Conservation (phyloP, 352 stramenopile species). For the Pythium chondricola region DNA sequence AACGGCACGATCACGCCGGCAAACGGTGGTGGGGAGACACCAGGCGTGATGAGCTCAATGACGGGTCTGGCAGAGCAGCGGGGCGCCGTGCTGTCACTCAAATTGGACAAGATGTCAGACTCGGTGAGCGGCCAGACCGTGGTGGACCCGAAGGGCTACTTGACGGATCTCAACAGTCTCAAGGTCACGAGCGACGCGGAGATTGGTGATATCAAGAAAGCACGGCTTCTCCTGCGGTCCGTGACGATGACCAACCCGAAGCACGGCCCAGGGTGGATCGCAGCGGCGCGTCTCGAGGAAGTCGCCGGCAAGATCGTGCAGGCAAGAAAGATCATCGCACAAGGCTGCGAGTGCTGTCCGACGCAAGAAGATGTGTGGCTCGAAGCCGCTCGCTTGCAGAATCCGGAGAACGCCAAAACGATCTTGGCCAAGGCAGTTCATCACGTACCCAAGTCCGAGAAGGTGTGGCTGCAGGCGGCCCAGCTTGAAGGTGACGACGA, state of each 20-base stretch:
- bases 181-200: slow-evolving; percentile 92
- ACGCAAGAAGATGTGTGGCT: slow-evolving; percentile 98
- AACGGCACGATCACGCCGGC: slow-evolving; percentile 54
- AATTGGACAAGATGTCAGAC: slow-evolving; percentile 97
- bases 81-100: slow-evolving; percentile 92
- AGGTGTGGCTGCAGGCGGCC: slow-evolving; percentile 95
- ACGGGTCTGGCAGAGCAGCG: slow-evolving; percentile 89
- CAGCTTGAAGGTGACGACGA: slow-evolving; percentile 91
- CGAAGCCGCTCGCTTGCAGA: slow-evolving; percentile 95
- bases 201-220: slow-evolving; percentile 98
- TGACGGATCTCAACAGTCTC: slow-evolving; percentile 95
- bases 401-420: slow-evolving; percentile 93
- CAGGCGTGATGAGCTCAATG: slow-evolving; percentile 62
- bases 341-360: slow-evolving; percentile 95
- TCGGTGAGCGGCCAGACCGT: slow-evolving; percentile 94
- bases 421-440: slow-evolving; percentile 95
- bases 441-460: slow-evolving; percentile 91
- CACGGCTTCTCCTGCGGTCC: slow-evolving; percentile 92
- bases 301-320: slow-evolving; percentile 94
- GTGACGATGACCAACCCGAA: slow-evolving; percentile 98
- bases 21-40: slow-evolving; percentile 35
- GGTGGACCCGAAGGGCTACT: slow-evolving; percentile 97
- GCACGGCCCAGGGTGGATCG: slow-evolving; percentile 98
- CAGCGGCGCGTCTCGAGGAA: slow-evolving; percentile 96
- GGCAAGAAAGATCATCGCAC: slow-evolving; percentile 96